Percentiles rank a stretch among this genome's conserved stretches.
Evolutionary conservation across 2,329 filamentous ascomycete genomes (phyloP).

Genomic region (Curvularia eragrostidis): DNA sequence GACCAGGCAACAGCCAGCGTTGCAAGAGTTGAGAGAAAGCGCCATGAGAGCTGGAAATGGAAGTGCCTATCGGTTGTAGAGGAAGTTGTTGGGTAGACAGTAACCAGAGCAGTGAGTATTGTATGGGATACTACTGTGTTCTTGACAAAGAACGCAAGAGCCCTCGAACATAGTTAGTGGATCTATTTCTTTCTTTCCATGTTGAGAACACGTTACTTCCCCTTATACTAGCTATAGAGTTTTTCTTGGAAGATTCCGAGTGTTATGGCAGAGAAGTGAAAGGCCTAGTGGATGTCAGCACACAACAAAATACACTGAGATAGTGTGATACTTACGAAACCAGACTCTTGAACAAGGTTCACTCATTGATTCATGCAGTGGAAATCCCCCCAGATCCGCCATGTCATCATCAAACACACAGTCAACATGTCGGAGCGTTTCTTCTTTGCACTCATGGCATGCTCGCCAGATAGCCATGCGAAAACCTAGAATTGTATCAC

Average conservation of each 20-base stretch:
- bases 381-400: background rate
- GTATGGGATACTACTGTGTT: background rate
- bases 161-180: background rate
- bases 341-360: conserved; percentile 39
- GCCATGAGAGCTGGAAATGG: background rate
- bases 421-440: background rate
- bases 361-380: background rate
- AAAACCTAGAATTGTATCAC: background rate
- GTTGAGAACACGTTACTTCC: background rate
- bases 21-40: background rate
- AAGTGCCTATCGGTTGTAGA: background rate
- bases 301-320: background rate
- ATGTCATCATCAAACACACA: background rate
- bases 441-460: background rate
- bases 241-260: conserved; percentile 25
- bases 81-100: background rate
- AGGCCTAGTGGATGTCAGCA: conserved; percentile 17
- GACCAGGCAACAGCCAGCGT: background rate
- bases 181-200: background rate
- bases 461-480: background rate
- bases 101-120: background rate
- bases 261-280: conserved; percentile 37
- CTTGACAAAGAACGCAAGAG: background rate
- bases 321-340: background rate
- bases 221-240: background rate